Percentiles rank a stretch among this genome's conserved stretches.
phyloP scores from a whole-genome alignment of 2,329 filamentous ascomycete genomes.

The Calycina marina region DNA sequence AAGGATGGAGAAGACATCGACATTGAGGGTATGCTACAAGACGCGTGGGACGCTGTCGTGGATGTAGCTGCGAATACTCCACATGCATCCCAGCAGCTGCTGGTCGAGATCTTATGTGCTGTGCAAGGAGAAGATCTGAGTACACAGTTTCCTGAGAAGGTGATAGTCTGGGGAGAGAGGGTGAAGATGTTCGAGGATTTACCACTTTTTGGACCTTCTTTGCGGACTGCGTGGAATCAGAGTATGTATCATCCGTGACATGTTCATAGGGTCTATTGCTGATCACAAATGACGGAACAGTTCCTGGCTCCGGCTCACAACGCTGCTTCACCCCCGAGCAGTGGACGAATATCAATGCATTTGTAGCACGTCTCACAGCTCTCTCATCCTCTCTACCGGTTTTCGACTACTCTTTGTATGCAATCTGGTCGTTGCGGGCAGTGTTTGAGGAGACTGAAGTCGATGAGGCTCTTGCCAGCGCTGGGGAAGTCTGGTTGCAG shows the following conservation, averaged over 20 bases:
- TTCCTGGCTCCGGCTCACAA: conserved; percentile 2
- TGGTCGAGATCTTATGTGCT: conserved; percentile 11
- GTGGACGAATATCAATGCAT: conserved; percentile 13
- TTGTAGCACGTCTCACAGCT: conserved; percentile 19
- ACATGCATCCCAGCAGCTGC: conserved; percentile 9
- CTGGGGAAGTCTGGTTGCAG: background rate
- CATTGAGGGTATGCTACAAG: conserved; percentile 8
- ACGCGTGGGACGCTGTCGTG: conserved; percentile 14
- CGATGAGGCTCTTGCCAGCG: background rate
- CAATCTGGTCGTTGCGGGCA: conserved; percentile 19
- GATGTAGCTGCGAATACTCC: conserved; percentile 13
- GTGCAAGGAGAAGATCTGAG: conserved; percentile 5
- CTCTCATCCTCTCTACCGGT: conserved; percentile 4
- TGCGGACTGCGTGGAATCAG: conserved; percentile 19
- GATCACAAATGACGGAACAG: too few species aligned
- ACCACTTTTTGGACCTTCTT: conserved; percentile 17
- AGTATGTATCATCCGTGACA: conserved; percentile 12
- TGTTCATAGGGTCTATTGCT: too few species aligned
- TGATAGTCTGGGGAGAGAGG: conserved; percentile 9
- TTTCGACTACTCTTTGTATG: conserved; percentile 19
- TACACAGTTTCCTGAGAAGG: conserved; percentile 10
- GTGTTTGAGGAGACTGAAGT: conserved; percentile 5
- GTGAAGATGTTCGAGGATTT: conserved; percentile 19
- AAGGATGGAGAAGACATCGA: background rate
- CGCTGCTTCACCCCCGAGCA: conserved; percentile 7